phyloP scores from a whole-genome alignment of 2,329 filamentous ascomycete species.

The Arthroderma uncinatum region DNA sequence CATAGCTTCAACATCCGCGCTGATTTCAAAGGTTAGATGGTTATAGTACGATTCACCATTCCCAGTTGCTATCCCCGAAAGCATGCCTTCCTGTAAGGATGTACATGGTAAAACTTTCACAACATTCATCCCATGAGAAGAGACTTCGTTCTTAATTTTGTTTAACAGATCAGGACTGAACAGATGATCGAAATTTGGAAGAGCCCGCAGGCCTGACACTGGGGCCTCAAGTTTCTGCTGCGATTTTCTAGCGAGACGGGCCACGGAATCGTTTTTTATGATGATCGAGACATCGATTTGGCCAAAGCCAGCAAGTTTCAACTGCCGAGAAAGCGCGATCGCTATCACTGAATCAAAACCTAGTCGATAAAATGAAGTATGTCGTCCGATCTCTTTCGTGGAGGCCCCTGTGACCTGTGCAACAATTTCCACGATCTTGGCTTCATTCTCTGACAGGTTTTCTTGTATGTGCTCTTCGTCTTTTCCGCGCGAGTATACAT shows the following conservation, averaged over 20 bases:
- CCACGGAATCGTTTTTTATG: conserved; percentile 56
- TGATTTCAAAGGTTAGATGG: conserved; percentile 53
- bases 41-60: conserved; percentile 57
- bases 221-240: neutral
- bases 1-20: conserved; percentile 41
- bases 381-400: conserved; percentile 42
- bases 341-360: conserved; percentile 77
- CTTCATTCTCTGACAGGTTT: conserved; percentile 48
- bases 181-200: conserved; percentile 6
- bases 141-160: conserved; percentile 26
- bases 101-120: conserved; percentile 65
- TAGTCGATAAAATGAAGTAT: conserved; percentile 63
- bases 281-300: conserved; percentile 57
- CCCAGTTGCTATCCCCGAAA: conserved; percentile 45
- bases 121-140: conserved; percentile 28
- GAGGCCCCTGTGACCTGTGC: conserved; percentile 40
- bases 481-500: conserved; percentile 25
- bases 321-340: conserved; percentile 53
- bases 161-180: conserved; percentile 23
- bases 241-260: conserved; percentile 37
- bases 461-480: conserved; percentile 22
- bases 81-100: conserved; percentile 78
- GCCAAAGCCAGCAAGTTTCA: conserved; percentile 40
- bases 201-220: neutral
- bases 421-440: conserved; percentile 45